A percentile compares a stretch with the other conserved stretches of the same genome.
Evolutionary conservation across 2,329 filamentous ascomycete genomes (phyloP).

Genomic region (Tolypocladium pustulatum): DNA sequence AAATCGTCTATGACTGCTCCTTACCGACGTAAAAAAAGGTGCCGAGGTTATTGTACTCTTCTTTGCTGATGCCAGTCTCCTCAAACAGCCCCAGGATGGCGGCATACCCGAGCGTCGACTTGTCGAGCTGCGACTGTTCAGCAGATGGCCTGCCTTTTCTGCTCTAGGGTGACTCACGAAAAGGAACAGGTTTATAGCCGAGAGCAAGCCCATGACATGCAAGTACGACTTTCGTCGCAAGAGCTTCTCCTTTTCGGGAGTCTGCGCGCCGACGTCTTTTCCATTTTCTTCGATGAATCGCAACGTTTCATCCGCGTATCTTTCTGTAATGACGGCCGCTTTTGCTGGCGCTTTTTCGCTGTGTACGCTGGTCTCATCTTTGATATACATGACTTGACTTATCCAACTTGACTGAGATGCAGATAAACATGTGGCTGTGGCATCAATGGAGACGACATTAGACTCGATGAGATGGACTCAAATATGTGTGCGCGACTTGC

Average conservation of each 20-base stretch:
- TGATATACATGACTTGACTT: not conserved
- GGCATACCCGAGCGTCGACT: constrained; percentile 27
- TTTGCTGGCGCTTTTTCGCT: not conserved
- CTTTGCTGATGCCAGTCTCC: constrained; percentile 24
- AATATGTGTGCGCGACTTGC: not conserved
- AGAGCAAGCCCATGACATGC: not conserved
- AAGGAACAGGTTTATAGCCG: not conserved
- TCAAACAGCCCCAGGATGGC: constrained; percentile 30
- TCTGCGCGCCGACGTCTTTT: not conserved
- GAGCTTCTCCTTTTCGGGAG: not conserved
- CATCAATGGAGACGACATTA: not conserved
- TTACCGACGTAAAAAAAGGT: constrained; percentile 30
- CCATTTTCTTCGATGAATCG: not conserved
- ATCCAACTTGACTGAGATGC: not conserved
- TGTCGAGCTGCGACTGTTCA: constrained; percentile 11
- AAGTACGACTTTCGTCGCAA: not conserved
- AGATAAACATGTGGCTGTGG: not conserved
- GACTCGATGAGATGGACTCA: not conserved
- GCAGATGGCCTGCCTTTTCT: not conserved
- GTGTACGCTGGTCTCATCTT: not conserved
- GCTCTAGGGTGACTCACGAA: not conserved
- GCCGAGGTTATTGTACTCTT: constrained; percentile 28
- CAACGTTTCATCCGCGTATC: not conserved
- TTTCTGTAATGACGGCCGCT: not conserved
- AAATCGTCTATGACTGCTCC: constrained; percentile 6